Evolutionary conservation across 2,329 filamentous ascomycete species (phyloP), one percentile per base, ranked within the genome.

Genomic region (Apiospora rasikravindrae): DNA sequence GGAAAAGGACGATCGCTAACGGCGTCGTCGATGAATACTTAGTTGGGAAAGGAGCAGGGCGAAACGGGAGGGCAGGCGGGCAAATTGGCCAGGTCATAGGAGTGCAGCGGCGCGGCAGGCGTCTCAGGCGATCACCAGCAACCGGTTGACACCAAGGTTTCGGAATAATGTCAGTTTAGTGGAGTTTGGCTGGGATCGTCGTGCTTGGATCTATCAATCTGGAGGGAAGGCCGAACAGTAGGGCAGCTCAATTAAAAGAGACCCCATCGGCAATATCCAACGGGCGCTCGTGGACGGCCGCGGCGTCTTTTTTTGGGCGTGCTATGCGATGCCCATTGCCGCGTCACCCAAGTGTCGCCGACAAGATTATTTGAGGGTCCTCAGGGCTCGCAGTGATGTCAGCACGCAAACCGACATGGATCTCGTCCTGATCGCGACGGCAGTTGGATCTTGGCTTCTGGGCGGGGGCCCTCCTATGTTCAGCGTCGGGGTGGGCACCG

Each of bases 101-200:
- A 10, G 29, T 37, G 29, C 33, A 61, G 14, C 16, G 26, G 14
- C 51, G 11, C 26, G 51, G 44, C 44, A 47, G 22, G 51, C 33
- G 53, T 61, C 53, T 61, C 53, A 64, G 57, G 57, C 37, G 57
- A 64, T 40, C 33, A 10, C 40, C 57, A 40, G n/a, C 33, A 40
- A 40, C 57, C 49, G 24, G 11, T 51, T 51, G 49, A 24, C 49
- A 51, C 49, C 57, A 64, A 40, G 57, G 57, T 64, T 64, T 64
- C 57, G 57, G 57, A 64, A 64, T 64, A 64, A 64, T 64, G 57
- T 64, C 57, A 64, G 33, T 64, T 64, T 64, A 64, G 57, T 64
- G 57, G 57, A 64, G 57, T 64, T 64, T 40, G 19, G 57, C 40
- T 40, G 57, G 57, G 57, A 64, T 64, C 57, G 57, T n/a, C 57